Evolutionary conservation across 2,329 filamentous ascomycete species (phyloP), one percentile per base, ranked within the genome.

Genomic region (Penicillium nordicum): DNA sequence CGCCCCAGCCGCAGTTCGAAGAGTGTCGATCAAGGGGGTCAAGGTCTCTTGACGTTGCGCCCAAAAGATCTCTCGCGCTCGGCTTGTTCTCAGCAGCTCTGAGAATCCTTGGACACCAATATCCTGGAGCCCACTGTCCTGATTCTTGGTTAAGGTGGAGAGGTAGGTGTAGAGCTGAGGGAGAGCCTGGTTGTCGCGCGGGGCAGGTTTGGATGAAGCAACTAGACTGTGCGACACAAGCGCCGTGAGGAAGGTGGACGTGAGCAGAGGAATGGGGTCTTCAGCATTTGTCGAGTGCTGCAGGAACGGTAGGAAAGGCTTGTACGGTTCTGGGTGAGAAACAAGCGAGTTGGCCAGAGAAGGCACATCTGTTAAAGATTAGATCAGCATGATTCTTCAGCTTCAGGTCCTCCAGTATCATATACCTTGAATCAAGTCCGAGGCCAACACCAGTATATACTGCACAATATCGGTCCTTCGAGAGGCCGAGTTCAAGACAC

Each of bases 31-130:
- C 59, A 97, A 78, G 9, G 94, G 93, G 44, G 82, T 82, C 37
- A 97, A 70, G 0, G 92, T 97, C 77, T 97, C 90, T 70, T 87
- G 87, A 66, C 90, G 84, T 74, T 96, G 90, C 61, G 88, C 84
- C 94, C 94, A 99, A 77, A 97, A 97, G 54, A 94, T 82, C 64
- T 87, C 82, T 62, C 94, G 84, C 4, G 92, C 85, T 56, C 84
- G 84, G 59, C 81, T 84, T 38, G 87, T 90, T 59, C 91, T 87
- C 32, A 99, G 81, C 32, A 99, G 80, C 21, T 89, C 82, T 36
- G 94, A 97, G 76, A 93, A 95, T 71, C 93, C 86, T 69, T 94
- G 90, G 12, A 97, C 92, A 27, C 92, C 93, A 70, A 97, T 96
- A 70, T 99, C 94, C 76, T 99, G 94, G 55, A 96, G 82, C 38